A percentile compares a stretch with the other conserved stretches of the same genome.
phyloP scores from a whole-genome alignment of 2,329 filamentous ascomycete species.

The Blastomyces parvus region DNA sequence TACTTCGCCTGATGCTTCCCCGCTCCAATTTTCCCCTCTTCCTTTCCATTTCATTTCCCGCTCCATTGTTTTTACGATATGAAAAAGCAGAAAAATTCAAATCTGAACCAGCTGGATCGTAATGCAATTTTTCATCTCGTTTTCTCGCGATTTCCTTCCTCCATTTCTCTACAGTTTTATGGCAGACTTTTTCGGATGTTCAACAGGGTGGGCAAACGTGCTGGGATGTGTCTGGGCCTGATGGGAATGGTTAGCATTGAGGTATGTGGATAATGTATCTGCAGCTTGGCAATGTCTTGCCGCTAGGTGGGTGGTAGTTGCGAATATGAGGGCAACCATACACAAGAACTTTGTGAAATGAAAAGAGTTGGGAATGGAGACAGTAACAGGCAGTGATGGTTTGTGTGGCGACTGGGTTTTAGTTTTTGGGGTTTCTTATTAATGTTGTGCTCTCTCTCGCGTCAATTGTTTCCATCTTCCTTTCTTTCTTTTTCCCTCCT shows the following conservation, averaged over 20 bases:
- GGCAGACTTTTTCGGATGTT: background rate
- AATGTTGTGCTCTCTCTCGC: background rate
- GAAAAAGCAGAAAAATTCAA: background rate
- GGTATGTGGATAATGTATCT: background rate
- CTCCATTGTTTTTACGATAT: background rate
- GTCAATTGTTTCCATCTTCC: background rate
- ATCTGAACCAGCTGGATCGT: background rate
- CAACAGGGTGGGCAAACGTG: background rate
- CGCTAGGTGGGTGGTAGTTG: background rate
- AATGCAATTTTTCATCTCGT: background rate
- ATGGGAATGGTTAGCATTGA: background rate
- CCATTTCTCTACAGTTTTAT: background rate
- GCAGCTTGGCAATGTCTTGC: background rate
- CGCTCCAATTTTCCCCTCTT: background rate
- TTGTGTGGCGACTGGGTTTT: background rate
- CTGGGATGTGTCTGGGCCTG: background rate
- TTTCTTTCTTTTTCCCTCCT: background rate
- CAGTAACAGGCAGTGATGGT: background rate
- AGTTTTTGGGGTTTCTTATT: background rate
- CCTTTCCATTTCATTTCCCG: background rate
- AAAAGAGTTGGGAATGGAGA: background rate
- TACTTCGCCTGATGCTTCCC: background rate
- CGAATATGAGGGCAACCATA: background rate
- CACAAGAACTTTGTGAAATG: background rate
- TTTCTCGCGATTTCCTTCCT: background rate